phyloP scores from a whole-genome alignment of 371 early-diverging fungal species.

The Mortierella sp. region DNA sequence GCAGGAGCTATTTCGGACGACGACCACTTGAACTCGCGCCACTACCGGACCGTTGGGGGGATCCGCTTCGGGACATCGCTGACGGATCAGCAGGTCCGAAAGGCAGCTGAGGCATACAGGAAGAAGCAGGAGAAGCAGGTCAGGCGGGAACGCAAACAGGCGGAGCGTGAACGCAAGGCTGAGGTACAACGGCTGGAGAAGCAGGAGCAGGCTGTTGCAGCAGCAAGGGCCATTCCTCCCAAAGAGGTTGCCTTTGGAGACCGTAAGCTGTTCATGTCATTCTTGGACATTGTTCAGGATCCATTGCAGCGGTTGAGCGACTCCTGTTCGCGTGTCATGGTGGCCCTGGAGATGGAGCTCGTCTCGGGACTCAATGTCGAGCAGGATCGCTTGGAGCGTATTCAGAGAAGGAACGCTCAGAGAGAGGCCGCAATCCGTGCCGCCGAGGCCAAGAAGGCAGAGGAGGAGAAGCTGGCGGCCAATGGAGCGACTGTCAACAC shows the following conservation, averaged over 20 bases:
- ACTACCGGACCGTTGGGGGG: slow-evolving; percentile 9
- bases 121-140: slow-evolving; percentile 33
- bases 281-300: slow-evolving; percentile 67
- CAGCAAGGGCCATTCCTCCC: slow-evolving; percentile 41
- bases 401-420: slow-evolving; percentile 46
- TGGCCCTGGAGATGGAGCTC: slow-evolving; percentile 64
- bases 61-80: slow-evolving; percentile 17
- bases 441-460: slow-evolving; percentile 29
- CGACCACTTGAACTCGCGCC: neutral
- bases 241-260: slow-evolving; percentile 68
- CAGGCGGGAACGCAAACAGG: slow-evolving; percentile 31
- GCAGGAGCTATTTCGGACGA: neutral
- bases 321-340: slow-evolving; percentile 64
- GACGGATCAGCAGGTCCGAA: slow-evolving; percentile 34
- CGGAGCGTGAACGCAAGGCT: slow-evolving; percentile 66
- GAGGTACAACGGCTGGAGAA: slow-evolving; percentile 34
- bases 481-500: neutral
- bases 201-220: slow-evolving; percentile 47
- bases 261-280: slow-evolving; percentile 68
- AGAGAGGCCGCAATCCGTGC: slow-evolving; percentile 38
- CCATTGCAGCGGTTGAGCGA: slow-evolving; percentile 68
- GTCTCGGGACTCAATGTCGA: slow-evolving; percentile 64
- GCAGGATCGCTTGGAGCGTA: slow-evolving; percentile 63
- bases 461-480: slow-evolving; percentile 27
- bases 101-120: slow-evolving; percentile 38